Conservation (phyloP, 495 filamentous ascomycete genomes). For the Hyaloscypha hepaticicola region DNA sequence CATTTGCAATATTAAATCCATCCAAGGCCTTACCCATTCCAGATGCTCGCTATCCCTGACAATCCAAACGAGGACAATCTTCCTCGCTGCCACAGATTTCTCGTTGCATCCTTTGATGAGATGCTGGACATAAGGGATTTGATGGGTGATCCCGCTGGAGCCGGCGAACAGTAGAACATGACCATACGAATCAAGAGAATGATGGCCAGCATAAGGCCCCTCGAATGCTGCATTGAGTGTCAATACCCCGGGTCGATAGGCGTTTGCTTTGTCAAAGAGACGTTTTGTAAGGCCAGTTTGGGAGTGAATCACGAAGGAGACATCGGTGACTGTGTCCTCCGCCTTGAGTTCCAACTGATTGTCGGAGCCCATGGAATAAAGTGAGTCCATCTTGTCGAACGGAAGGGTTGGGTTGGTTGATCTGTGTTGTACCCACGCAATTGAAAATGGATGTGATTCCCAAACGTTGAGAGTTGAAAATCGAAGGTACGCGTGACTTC, state of each 20-base stretch:
- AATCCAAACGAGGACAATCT: conserved; percentile 84
- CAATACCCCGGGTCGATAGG: conserved; percentile 26
- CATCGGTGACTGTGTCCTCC: conserved; percentile 42
- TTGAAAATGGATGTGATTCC: conserved; percentile 91
- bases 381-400: conserved; percentile 38
- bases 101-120: conserved; percentile 71
- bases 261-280: conserved; percentile 57
- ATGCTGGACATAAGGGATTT: conserved; percentile 83
- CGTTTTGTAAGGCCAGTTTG: conserved; percentile 85
- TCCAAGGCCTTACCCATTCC: conserved; percentile 93
- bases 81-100: conserved; percentile 74
- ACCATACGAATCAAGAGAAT: conserved; percentile 85
- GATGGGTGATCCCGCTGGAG: conserved; percentile 92
- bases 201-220: conserved; percentile 83
- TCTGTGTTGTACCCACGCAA: conserved; percentile 72
- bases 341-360: conserved; percentile 1
- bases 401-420: conserved; percentile 33
- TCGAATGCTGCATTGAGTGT: conserved; percentile 59
- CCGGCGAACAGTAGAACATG: conserved; percentile 88
- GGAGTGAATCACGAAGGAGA: conserved; percentile 80
- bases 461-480: conserved; percentile 71
- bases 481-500: conserved; percentile 87
- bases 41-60: conserved; percentile 83
- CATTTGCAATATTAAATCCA: conserved; percentile 82
- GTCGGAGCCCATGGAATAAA: conserved; percentile 1